Evolutionary conservation across 2,329 filamentous ascomycete genomes (phyloP), one percentile per base, ranked within the genome.

Genomic region (Ceratocystis variospora): DNA sequence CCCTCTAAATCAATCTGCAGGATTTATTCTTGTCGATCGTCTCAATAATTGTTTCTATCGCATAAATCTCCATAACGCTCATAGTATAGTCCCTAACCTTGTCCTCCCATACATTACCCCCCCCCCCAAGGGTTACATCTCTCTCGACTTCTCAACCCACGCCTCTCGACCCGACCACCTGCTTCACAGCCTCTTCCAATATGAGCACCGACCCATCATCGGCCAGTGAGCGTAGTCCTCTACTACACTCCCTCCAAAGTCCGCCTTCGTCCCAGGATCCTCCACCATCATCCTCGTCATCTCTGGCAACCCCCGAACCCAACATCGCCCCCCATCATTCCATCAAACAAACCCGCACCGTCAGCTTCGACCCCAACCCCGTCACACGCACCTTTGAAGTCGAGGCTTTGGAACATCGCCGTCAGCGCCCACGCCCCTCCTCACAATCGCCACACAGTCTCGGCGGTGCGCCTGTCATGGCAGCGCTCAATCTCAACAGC

Each of bases 351-450:
- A 72, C 78, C 63, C 83, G 88, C 70, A 88, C 80, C 71, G 89
- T 93, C 72, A 91, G 88, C 15, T 92, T 93, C 79, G 89, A 89
- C 73, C 81, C 87, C 3, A 85, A 87, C 69, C 83, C 84, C 46
- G 81, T 85, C 59, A 79, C 82, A n/a, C 80, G 81, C 69, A 85
- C 83, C 19, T 81, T 86, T 71, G 81, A 83, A 70, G 79, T 80
- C 22, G 78, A 79, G 57, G 71, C 77, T 65, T 64, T 68, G 62
- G 69, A 70, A 62, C 68, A 73, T 25, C 73, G 72, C 70, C 72
- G 70, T 65, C 77, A 75, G 55, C 74, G 79, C 44, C 75, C 75
- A 65, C 68, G 71, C 57, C 69, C 71, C 70, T 68, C 68, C 68
- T 69, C 71, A 59, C 66, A 62, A 53, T 68, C 74, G 75, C 67